Evolutionary conservation across 2,329 filamentous ascomycete genomes (phyloP), one percentile per base, ranked within the genome.

Genomic region (Botrytis tulipae): DNA sequence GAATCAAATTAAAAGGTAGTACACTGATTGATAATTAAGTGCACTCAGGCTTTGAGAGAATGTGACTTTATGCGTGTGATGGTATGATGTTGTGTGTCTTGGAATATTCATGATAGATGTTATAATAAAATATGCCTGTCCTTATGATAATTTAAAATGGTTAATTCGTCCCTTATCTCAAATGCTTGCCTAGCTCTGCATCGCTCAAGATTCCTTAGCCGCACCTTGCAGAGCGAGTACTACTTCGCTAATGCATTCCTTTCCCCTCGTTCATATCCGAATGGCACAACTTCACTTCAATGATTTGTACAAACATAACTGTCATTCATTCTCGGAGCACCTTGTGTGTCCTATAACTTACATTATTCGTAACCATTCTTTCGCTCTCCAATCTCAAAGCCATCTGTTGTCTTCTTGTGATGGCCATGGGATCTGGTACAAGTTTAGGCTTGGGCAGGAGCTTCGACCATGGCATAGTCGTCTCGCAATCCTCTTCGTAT

Each of bases 1-100:
- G 65, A 68, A 68, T 76, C 73, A 77, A 76, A 76, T 77, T 61
- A 77, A 75, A 65, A 74, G 70, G 75, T 75, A 76, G 71, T 74
- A 76, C 75, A 77, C 73, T 61, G 66, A 67, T 69, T 68, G 74
- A 65, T 68, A 71, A 63, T 73, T 54, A 40, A 71, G 4, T 48
- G 51, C 51, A 22, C 46, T 54, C 7, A 35, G 12, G 32, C 29
- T 29, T 22, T 6, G 14, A 22, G 46, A 18, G 25, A 29, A 29
- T 40, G 65, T 57, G 48, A 68, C 25, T 57, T n/a, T 16, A 54
- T 54, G 35, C 51, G 40, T 65, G 48, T 68, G 44, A 65, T 12
- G 8, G 7, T 68, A 46, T 51, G 46, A 68, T 68, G 8, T 2
- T 12, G 32, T 67, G 4, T 51, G 35, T 40, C 32, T 37, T 25